Conservation (phyloP, 257 asterid species). For the Cinchona pubescens region DNA sequence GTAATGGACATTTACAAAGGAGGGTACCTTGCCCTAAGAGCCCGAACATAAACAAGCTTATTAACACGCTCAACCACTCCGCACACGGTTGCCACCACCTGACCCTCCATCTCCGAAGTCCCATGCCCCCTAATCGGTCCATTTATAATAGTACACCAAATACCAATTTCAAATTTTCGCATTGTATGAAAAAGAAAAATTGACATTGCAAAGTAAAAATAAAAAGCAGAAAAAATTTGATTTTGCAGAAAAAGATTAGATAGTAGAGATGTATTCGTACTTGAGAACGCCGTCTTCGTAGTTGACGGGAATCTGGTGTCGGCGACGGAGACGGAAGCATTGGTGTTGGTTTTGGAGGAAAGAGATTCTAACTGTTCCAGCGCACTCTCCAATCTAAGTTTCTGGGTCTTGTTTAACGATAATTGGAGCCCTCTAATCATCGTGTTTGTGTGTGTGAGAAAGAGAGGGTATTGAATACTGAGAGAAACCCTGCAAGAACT, state of each 20-base stretch:
- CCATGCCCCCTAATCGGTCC: conserved; percentile 78
- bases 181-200: not conserved
- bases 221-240: not conserved
- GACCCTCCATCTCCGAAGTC: conserved; percentile 67
- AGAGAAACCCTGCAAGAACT: too few species aligned
- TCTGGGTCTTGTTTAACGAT: conserved; percentile 65
- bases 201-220: not conserved
- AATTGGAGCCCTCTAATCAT: conserved; percentile 69
- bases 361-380: conserved; percentile 58
- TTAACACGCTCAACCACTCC: conserved; percentile 97
- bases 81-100: conserved; percentile 68
- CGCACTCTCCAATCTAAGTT: conserved; percentile 60
- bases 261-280: conserved; percentile 27
- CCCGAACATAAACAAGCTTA: conserved; percentile 79
- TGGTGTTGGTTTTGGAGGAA: conserved; percentile 60
- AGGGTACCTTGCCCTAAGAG: conserved; percentile 72
- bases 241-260: too few species aligned
- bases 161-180: too few species aligned
- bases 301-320: conserved; percentile 79
- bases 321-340: conserved; percentile 79
- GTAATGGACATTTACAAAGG: too few species aligned
- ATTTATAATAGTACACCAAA: conserved; percentile 15
- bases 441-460: too few species aligned
- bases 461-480: too few species aligned
- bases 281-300: conserved; percentile 84